phyloP scores from a whole-genome alignment of 495 filamentous ascomycete genomes.

The Penicillium malachiteum region DNA sequence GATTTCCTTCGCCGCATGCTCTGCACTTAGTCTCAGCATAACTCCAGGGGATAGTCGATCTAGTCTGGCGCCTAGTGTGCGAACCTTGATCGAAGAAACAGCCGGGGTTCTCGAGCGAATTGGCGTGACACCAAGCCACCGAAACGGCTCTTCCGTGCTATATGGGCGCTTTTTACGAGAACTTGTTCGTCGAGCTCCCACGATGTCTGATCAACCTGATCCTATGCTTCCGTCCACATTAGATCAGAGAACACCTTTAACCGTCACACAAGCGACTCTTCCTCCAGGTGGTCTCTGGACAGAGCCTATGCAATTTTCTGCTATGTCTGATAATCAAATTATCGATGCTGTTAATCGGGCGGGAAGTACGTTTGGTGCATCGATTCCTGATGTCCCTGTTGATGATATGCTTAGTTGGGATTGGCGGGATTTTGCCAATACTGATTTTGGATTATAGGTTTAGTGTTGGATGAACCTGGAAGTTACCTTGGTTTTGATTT shows the following conservation, averaged over 20 bases:
- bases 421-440: slow-evolving; percentile 60
- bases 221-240: slow-evolving; percentile 15
- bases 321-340: slow-evolving; percentile 67
- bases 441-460: slow-evolving; percentile 28
- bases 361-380: slow-evolving; percentile 54
- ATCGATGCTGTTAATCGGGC: slow-evolving; percentile 60
- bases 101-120: slow-evolving; percentile 68
- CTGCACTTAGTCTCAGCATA: slow-evolving; percentile 62
- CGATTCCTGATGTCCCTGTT: slow-evolving; percentile 51
- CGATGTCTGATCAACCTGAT: slow-evolving; percentile 12
- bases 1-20: slow-evolving; percentile 74
- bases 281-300: slow-evolving; percentile 38
- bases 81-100: slow-evolving; percentile 66
- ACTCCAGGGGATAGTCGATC: slow-evolving; percentile 53
- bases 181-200: slow-evolving; percentile 47
- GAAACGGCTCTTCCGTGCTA: slow-evolving; percentile 60
- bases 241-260: slow-evolving; percentile 13
- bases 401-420: slow-evolving; percentile 57
- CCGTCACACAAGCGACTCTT: slow-evolving; percentile 19
- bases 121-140: slow-evolving; percentile 59
- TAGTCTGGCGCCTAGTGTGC: slow-evolving; percentile 64
- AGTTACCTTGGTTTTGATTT: background rate
- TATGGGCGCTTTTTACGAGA: slow-evolving; percentile 63
- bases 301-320: slow-evolving; percentile 61
- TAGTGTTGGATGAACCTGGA: background rate